A percentile compares a stretch with the other conserved stretches of the same genome.
These are phyloP conservation scores for Annona squamosa DNA, from an alignment of 164 flowering plant genomes.

Conservation along the genomic window DNA sequence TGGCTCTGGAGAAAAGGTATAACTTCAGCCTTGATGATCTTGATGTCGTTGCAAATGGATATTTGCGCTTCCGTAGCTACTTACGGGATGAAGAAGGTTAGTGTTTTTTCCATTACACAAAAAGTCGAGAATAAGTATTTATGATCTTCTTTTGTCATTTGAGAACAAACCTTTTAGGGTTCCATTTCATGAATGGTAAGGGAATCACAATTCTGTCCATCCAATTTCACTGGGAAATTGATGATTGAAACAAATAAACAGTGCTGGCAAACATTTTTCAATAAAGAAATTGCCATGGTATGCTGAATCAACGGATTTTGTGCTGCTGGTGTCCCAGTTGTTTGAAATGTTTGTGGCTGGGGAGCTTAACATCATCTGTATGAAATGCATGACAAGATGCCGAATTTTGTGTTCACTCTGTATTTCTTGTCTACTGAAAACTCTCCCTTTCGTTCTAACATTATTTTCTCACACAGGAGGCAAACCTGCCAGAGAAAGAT, in stretches of 20 bases:
- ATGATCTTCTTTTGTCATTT: background rate
- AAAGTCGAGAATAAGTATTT: background rate
- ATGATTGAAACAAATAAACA: background rate
- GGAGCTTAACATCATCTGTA: background rate
- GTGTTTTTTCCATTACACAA: background rate
- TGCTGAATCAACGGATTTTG: no score
- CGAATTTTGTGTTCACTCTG: background rate
- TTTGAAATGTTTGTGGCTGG: background rate
- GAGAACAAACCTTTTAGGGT: background rate
- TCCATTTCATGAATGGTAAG: background rate
- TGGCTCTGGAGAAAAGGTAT: conserved; percentile 87
- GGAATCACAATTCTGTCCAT: background rate
- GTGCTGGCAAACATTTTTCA: background rate
- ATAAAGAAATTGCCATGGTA: no score
- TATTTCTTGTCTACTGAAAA: background rate
- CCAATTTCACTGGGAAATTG: background rate
- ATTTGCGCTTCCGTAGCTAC: conserved; percentile 59
- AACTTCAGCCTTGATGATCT: conserved; percentile 80
- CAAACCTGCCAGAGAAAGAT: conserved; percentile 13
- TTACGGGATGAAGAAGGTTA: conserved; percentile 41
- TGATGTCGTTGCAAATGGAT: conserved; percentile 82
- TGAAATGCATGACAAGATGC: background rate
- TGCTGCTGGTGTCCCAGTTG: background rate
- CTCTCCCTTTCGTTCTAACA: background rate
- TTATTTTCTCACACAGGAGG: conserved; percentile 29